These are phyloP conservation scores for Alternaria novae-zelandiae DNA, from an alignment of 2,329 filamentous ascomycete species.

Conservation along the genomic window DNA sequence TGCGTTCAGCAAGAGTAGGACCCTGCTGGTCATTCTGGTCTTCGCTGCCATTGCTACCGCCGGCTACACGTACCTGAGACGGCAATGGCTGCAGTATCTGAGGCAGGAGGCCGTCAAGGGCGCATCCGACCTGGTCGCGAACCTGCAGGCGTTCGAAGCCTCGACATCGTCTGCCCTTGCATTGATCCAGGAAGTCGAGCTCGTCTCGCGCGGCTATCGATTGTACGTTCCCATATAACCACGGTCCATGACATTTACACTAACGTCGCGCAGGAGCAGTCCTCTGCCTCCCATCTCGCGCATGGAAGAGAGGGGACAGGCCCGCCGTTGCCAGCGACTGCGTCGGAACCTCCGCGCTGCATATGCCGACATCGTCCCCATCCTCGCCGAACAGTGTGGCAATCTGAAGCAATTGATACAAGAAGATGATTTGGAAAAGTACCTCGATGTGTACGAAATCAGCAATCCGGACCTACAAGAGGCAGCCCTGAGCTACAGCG, in stretches of 20 bases:
- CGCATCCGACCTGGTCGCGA: constrained; percentile 71
- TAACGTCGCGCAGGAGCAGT: constrained; percentile 68
- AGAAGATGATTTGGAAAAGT: constrained; percentile 84
- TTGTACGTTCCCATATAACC: constrained; percentile 61
- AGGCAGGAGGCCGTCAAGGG: constrained; percentile 75
- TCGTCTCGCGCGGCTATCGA: constrained; percentile 88
- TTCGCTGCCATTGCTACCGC: constrained; percentile 62
- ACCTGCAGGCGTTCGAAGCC: constrained; percentile 81
- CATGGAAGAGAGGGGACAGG: constrained; percentile 82
- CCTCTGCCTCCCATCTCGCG: constrained; percentile 91
- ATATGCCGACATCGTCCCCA: constrained; percentile 72
- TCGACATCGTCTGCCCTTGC: constrained; percentile 77
- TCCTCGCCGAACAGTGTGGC: constrained; percentile 73
- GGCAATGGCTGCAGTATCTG: constrained; percentile 82
- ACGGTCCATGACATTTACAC: not conserved
- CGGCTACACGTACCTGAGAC: constrained; percentile 74
- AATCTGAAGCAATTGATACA: constrained; percentile 76
- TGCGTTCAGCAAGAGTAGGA: constrained; percentile 63
- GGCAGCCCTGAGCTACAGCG: constrained; percentile 61
- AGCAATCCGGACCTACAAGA: constrained; percentile 56
- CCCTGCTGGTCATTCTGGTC: constrained; percentile 54
- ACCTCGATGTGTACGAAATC: constrained; percentile 73
- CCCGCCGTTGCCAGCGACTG: constrained; percentile 78
- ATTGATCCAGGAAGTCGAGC: constrained; percentile 91
- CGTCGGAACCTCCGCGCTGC: constrained; percentile 76